Evolutionary conservation across 2,329 filamentous ascomycete species (phyloP), one percentile per base, ranked within the genome.

Genomic region (Nemania sp.): DNA sequence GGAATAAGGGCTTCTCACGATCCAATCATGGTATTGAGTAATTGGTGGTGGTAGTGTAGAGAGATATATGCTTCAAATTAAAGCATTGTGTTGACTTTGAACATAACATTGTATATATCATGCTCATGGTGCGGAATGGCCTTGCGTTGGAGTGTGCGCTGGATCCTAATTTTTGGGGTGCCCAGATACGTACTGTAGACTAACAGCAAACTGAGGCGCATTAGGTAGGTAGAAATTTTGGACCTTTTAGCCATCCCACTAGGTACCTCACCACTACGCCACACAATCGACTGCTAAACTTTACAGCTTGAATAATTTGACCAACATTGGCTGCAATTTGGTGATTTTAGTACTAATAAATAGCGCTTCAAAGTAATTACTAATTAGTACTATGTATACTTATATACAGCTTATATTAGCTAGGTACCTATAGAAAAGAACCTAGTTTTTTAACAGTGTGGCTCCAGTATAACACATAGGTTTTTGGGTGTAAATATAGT

Each of bases 141-240:
- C 64, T 13, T 2, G 69, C 47, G 15, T 66, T 55, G 11, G n/a
- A 18, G n/a, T n/a, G 41, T n/a, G 41, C 18, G 41, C 41, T 18
- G 41, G n/a, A n/a, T n/a, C n/a, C n/a, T n/a, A 6, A 45, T n/a
- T 45, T 15, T 13, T 43, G 18, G 11, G 38, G 29, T 8, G 4
- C 4, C 29, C 4, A 32, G 8, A 32, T 4, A 4, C 29, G 29
- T 32, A 32, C 8, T 4, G 29, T 32, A 32, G 29, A 4, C 29
- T 8, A 32, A 32, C 29, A 5, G n/a, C n/a, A n/a, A n/a, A n/a
- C n/a, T n/a, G n/a, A n/a, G n/a, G n/a, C n/a, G n/a, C n/a, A n/a
- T n/a, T n/a, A n/a, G n/a, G n/a, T n/a, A n/a, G n/a, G n/a, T n/a
- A n/a, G n/a, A n/a, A n/a, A n/a, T n/a, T n/a, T n/a, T n/a, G n/a